Base-by-base conservation (phyloP, 2,329 filamentous ascomycete species). In the Cladosporium velox region DNA sequence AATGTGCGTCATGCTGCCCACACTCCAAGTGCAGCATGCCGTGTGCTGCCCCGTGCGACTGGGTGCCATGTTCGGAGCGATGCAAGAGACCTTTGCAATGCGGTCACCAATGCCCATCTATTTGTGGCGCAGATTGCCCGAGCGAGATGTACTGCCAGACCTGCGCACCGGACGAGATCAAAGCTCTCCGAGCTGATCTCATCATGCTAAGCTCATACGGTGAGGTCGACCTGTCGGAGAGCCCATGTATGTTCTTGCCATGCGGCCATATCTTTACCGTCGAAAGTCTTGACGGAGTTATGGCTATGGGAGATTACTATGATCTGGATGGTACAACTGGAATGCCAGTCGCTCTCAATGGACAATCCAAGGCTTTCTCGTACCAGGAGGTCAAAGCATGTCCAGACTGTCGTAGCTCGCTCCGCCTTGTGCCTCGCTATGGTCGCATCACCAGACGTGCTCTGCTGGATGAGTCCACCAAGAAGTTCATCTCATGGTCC, bases 11-110 rank as follows among this genome's bases (percentile, higher is more conserved):
- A 35, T 71, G 71, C 3, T 90, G 88, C 67, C 79, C 80, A 8
- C 88, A 91, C 70, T 41, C 77, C 72, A 26, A 70, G 49, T 84
- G 82, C 67, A 71, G 73, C 0, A 81, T 87, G 80, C 86, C 86
- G 21, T 91, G 90, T 67, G 87, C 87, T 0, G 89, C 85, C 0
- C 89, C 90, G 0, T 92, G 89, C 72, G 80, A 90, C 69, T 84
- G 86, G 77, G 72, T 91, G 0, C 90, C 90, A 1, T 92, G 89
- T 73, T 84, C 84, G 1, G 75, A 81, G 69, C 80, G 89, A 10
- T 92, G 90, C 71, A 71, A 78, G 3, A 79, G 84, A 32, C 18
- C 66, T 0, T 74, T 91, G 3, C 21, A 30, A 0, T 91, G 89
- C 71, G 85, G 86, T 0, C 88, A 91, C 73, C 84, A 81, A 72